These are phyloP conservation scores for Clonostachys chloroleuca DNA, from an alignment of 2,329 filamentous ascomycete species.

Conservation along the genomic window DNA sequence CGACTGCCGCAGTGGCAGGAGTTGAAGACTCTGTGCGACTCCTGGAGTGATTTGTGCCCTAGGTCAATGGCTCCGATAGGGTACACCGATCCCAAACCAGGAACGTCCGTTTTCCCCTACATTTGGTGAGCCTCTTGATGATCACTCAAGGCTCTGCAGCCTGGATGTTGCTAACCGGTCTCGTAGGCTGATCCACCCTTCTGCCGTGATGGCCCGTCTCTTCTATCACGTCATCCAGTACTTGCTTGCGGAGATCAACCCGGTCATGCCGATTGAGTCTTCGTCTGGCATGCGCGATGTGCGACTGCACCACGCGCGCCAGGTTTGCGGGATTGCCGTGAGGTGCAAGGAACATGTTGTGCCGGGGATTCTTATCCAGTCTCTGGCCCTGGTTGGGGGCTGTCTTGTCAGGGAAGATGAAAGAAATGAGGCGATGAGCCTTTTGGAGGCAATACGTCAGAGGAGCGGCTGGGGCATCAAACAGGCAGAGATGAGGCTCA, in stretches of 20 bases:
- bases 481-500: background rate
- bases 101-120: constrained; percentile 77
- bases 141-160: background rate
- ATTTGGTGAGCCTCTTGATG: constrained; percentile 59
- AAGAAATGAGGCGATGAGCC: constrained; percentile 75
- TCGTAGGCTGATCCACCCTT: constrained; percentile 71
- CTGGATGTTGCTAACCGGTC: background rate
- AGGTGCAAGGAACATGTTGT: constrained; percentile 80
- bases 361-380: constrained; percentile 73
- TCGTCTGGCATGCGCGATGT: constrained; percentile 65
- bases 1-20: constrained; percentile 73
- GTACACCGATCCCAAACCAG: constrained; percentile 64
- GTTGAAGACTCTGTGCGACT: constrained; percentile 76
- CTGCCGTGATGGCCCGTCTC: constrained; percentile 75
- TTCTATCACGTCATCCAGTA: constrained; percentile 88
- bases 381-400: constrained; percentile 72
- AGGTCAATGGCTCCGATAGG: constrained; percentile 84
- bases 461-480: constrained; percentile 52
- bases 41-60: constrained; percentile 76
- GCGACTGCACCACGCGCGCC: constrained; percentile 71
- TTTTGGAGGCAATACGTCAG: constrained; percentile 70
- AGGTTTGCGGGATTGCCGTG: constrained; percentile 85
- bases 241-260: constrained; percentile 75
- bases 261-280: constrained; percentile 53
- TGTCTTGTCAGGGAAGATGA: constrained; percentile 65